phyloP scores from a whole-genome alignment of 352 stramenopile genomes.

The Globisporangium cylindrosporum region DNA sequence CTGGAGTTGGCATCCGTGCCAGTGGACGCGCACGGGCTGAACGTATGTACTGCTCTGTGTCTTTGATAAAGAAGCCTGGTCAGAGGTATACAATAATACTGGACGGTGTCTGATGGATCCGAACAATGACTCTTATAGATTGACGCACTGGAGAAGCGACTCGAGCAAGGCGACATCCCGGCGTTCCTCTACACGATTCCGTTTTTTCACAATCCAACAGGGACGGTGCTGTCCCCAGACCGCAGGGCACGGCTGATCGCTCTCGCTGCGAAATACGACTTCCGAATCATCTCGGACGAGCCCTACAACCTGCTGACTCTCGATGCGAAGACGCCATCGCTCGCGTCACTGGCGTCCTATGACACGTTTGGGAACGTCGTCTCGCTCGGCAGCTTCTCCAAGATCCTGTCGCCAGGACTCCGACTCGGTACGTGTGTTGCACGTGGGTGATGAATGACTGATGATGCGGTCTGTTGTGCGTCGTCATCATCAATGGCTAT shows the following conservation, averaged over 20 bases:
- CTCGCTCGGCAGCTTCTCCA: slow-evolving; percentile 93
- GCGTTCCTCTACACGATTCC: slow-evolving; percentile 93
- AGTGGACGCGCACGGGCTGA: slow-evolving; percentile 66
- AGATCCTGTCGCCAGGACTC: slow-evolving; percentile 91
- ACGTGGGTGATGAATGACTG: background rate
- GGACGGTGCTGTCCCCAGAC: slow-evolving; percentile 59
- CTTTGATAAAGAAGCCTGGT: background rate
- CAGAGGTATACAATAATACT: too few relatives aligned
- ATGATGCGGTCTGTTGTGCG: background rate
- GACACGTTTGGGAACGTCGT: slow-evolving; percentile 66
- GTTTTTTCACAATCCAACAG: slow-evolving; percentile 93
- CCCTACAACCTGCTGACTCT: slow-evolving; percentile 93
- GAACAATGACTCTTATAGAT: slow-evolving; percentile 25
- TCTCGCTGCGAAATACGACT: slow-evolving; percentile 79
- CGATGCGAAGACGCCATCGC: slow-evolving; percentile 26
- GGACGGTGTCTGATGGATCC: background rate
- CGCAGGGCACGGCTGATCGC: slow-evolving; percentile 70
- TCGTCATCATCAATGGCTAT: background rate
- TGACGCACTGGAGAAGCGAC: slow-evolving; percentile 63
- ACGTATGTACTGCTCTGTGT: slow-evolving; percentile 38
- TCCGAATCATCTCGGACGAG: slow-evolving; percentile 91
- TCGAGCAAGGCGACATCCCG: slow-evolving; percentile 58
- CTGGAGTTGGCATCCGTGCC: slow-evolving; percentile 74
- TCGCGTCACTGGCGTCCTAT: slow-evolving; percentile 63
- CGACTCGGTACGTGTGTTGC: slow-evolving; percentile 68